Conservation (phyloP, 495 filamentous ascomycete genomes). For the Penicillium parvum region DNA sequence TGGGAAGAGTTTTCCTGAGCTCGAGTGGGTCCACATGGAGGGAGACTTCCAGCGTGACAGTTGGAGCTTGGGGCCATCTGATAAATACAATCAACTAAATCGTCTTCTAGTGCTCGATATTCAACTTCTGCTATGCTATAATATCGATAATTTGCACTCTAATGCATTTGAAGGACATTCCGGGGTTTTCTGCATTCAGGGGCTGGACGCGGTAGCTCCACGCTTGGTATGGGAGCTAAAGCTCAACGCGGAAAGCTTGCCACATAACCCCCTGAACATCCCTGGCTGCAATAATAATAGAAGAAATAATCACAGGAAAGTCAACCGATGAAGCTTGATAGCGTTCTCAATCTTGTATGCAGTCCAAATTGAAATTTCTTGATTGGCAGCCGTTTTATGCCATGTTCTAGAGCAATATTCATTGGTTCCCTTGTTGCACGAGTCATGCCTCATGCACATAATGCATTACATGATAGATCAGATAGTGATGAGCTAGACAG, state of each 20-base stretch:
- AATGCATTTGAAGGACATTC: no score
- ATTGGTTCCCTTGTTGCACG: neutral
- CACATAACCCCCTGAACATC: neutral
- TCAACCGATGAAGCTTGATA: neutral
- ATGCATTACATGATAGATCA: no score
- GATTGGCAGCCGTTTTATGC: neutral
- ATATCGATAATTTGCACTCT: neutral
- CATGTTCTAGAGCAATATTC: no score
- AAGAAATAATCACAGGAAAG: neutral
- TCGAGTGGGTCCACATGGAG: conserved; percentile 7
- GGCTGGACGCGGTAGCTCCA: neutral
- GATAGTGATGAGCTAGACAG: no score
- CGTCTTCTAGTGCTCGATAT: neutral
- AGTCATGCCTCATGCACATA: no score
- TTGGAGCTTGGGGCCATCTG: neutral
- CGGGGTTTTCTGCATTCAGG: neutral
- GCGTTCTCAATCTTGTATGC: no score
- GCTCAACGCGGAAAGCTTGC: neutral
- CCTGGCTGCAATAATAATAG: neutral
- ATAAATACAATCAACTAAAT: neutral
- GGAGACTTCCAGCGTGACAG: conserved; percentile 1
- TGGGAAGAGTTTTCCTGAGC: conserved; percentile 15
- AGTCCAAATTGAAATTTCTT: neutral
- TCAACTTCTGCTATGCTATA: neutral
- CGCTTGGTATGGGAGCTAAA: neutral